Base-by-base conservation (phyloP, 306 rosid species). In the Lithocarpus polystachyus region DNA sequence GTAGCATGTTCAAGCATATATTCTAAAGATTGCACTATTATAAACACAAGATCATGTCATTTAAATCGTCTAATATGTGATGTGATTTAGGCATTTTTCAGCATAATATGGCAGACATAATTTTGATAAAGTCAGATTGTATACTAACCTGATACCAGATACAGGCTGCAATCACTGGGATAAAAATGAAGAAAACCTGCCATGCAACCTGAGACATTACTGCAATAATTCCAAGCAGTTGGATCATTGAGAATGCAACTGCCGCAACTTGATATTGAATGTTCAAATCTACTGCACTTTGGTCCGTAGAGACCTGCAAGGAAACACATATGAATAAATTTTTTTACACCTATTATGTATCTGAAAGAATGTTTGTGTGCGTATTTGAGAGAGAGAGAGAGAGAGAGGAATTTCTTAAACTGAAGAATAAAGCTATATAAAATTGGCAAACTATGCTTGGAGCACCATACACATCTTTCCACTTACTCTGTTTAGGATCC, bases 131-230 rank as follows among this genome's bases (percentile, higher is more conserved):
- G 77, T 17, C 19, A 75, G 56, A 75, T 67, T 43, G 23, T 33
- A 71, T 86, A 93, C 53, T 48, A 13, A 48, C 94, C 94, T 91
- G 92, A 78, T 87, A 93, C 96, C 92, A 88, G 48, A 93, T 76
- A 83, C 90, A 86, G 75, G 80, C 29, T 29, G 87, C 84, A 74
- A 89, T 84, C 70, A 91, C 89, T 7, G 93, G 98, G 79, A 93
- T 72, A 77, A 93, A 93, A 77, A 93, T 76, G 45, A 91, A n/a
- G 85, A 93, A 93, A 77, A 93, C 92, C 61, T 89, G 97, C 98
- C 94, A 91, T 19, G 94, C 92, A 79, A 87, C 98, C 76, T 87
- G 94, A 52, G 96, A 90, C 94, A 93, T 91, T 74, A 93, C 90
- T 14, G 88, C 93, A 84, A 91, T 89, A 82, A 87, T 88, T 83